Percentiles rank a stretch among this genome's conserved stretches.
phyloP scores from a whole-genome alignment of 2,329 filamentous ascomycete genomes.

The Penicillium sp. region DNA sequence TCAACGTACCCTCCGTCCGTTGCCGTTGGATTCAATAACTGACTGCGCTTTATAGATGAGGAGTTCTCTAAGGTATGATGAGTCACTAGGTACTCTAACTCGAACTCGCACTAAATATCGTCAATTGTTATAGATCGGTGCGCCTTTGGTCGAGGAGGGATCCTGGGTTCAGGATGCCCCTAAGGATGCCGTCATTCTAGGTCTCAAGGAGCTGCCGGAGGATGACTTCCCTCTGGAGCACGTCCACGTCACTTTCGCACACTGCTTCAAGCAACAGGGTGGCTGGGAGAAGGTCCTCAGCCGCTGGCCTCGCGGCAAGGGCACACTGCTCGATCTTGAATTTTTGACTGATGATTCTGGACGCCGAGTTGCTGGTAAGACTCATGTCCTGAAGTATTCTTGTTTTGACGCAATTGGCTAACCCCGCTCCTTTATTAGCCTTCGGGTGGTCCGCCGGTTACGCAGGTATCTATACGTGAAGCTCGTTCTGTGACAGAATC shows the following conservation, averaged over 20 bases:
- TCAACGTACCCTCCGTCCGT: background rate
- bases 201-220: constrained; percentile 74
- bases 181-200: constrained; percentile 67
- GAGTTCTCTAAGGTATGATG: constrained; percentile 36
- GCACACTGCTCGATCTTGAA: constrained; percentile 79
- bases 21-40: constrained; percentile 6
- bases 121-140: constrained; percentile 58
- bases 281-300: constrained; percentile 78
- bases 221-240: constrained; percentile 70
- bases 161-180: constrained; percentile 65
- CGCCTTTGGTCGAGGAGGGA: constrained; percentile 63
- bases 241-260: constrained; percentile 68
- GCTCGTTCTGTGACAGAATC: background rate
- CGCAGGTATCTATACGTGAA: constrained; percentile 44
- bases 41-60: constrained; percentile 27
- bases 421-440: constrained; percentile 25
- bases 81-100: background rate
- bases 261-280: constrained; percentile 73
- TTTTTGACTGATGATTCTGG: constrained; percentile 74
- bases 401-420: constrained; percentile 1
- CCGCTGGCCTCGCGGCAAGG: constrained; percentile 72
- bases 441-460: constrained; percentile 70
- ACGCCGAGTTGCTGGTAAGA: constrained; percentile 50
- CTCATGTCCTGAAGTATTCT: background rate
- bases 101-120: constrained; percentile 40